A percentile compares a stretch with the other conserved stretches of the same genome.
Evolutionary conservation across 2,329 filamentous ascomycete species (phyloP).

Genomic region (Penicillium brevicompactum): DNA sequence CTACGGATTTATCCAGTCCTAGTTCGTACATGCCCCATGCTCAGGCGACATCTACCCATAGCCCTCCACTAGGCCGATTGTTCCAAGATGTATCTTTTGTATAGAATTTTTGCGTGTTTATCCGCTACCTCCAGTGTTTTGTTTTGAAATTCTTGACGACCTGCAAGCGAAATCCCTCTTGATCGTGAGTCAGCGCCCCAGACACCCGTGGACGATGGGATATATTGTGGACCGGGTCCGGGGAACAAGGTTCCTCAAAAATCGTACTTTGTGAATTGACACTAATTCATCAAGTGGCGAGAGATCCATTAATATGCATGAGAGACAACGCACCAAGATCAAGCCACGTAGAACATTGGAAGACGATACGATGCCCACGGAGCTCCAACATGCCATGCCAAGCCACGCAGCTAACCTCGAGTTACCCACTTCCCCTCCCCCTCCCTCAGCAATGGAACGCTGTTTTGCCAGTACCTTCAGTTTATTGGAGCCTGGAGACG

Average conservation of each 20-base stretch:
- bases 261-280: not conserved
- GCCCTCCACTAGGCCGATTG: too few relatives aligned
- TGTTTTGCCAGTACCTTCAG: not conserved
- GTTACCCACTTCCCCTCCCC: constrained; percentile 17
- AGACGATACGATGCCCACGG: not conserved
- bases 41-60: too few relatives aligned
- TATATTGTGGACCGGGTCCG: not conserved
- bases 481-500: constrained; percentile 1
- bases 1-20: too few relatives aligned
- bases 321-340: not conserved
- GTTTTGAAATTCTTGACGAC: too few relatives aligned
- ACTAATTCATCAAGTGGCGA: not conserved
- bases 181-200: too few relatives aligned
- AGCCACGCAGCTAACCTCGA: constrained; percentile 16
- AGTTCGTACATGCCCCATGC: too few relatives aligned
- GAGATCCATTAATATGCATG: not conserved
- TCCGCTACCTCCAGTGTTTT: too few relatives aligned
- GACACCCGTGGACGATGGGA: not conserved
- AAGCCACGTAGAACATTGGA: not conserved
- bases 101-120: too few relatives aligned
- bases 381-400: constrained; percentile 12
- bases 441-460: not conserved
- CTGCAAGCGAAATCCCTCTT: too few relatives aligned
- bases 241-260: not conserved
- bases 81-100: too few relatives aligned